phyloP scores from a whole-genome alignment of 441 rosid species.

The Erodium moschatum region DNA sequence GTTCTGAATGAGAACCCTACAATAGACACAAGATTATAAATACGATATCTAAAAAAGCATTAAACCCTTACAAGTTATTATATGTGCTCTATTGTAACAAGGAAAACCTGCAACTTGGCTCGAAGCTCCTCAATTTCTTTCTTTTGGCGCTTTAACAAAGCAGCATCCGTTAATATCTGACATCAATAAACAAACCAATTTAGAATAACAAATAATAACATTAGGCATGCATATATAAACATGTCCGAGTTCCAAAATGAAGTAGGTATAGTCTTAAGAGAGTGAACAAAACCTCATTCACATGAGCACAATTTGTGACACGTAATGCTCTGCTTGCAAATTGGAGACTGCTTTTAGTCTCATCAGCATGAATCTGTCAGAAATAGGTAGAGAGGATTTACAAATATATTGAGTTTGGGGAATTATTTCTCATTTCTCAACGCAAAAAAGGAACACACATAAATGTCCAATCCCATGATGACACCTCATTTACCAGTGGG shows the following conservation, averaged over 20 bases:
- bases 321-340: slow-evolving; percentile 94
- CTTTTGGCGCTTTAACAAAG: slow-evolving; percentile 91
- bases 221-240: neutral
- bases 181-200: slow-evolving; percentile 17
- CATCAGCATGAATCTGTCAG: slow-evolving; percentile 80
- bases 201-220: slow-evolving; percentile 13
- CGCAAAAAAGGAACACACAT: neutral
- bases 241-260: slow-evolving; percentile 1
- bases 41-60: neutral
- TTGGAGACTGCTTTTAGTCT: slow-evolving; percentile 92
- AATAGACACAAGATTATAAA: slow-evolving; percentile 14
- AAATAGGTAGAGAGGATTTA: slow-evolving; percentile 16
- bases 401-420: neutral
- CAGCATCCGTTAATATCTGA: slow-evolving; percentile 91
- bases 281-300: slow-evolving; percentile 65
- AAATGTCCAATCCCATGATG: neutral
- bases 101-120: slow-evolving; percentile 65
- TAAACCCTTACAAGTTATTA: neutral
- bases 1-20: slow-evolving; percentile 88
- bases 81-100: neutral
- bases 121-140: slow-evolving; percentile 97
- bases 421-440: neutral
- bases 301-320: slow-evolving; percentile 84
- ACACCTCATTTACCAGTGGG: neutral
- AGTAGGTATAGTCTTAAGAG: slow-evolving; percentile 5